Conservation (phyloP, 176 grass and related monocot species). For the Raddia guianensis region DNA sequence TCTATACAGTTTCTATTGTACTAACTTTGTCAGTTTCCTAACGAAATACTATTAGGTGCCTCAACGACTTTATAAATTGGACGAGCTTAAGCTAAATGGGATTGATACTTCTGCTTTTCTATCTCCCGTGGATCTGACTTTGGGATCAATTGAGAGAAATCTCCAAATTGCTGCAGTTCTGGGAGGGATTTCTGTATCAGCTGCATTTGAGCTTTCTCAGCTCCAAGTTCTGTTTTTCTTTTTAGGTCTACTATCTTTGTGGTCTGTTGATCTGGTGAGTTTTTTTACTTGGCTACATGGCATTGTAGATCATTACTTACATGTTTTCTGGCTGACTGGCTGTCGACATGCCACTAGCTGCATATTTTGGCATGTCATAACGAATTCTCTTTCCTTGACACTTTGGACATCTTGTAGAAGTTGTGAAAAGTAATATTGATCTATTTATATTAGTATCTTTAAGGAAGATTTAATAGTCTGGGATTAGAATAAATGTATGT, state of each 20-base stretch:
- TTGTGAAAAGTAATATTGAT: neutral
- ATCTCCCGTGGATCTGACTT: conserved; percentile 62
- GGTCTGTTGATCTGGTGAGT: conserved; percentile 92
- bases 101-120: conserved; percentile 80
- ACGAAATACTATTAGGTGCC: conserved; percentile 61
- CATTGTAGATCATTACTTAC: neutral
- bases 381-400: conserved; percentile 1
- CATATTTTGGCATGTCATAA: conserved; percentile 9
- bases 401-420: neutral
- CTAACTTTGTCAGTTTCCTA: conserved; percentile 8
- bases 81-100: conserved; percentile 88
- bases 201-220: conserved; percentile 65
- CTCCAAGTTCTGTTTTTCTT: conserved; percentile 61
- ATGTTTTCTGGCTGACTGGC: neutral
- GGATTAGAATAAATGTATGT: neutral
- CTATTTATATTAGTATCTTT: neutral
- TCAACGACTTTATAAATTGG: conserved; percentile 75
- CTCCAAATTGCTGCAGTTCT: conserved; percentile 68
- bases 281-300: conserved; percentile 10
- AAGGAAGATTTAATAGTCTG: neutral
- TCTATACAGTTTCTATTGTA: neutral
- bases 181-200: conserved; percentile 55
- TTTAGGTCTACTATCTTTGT: conserved; percentile 69
- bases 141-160: conserved; percentile 83
- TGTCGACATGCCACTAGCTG: neutral